phyloP scores from a whole-genome alignment of 371 early-diverging fungal genomes.

The Dichotomocladium elegans region DNA sequence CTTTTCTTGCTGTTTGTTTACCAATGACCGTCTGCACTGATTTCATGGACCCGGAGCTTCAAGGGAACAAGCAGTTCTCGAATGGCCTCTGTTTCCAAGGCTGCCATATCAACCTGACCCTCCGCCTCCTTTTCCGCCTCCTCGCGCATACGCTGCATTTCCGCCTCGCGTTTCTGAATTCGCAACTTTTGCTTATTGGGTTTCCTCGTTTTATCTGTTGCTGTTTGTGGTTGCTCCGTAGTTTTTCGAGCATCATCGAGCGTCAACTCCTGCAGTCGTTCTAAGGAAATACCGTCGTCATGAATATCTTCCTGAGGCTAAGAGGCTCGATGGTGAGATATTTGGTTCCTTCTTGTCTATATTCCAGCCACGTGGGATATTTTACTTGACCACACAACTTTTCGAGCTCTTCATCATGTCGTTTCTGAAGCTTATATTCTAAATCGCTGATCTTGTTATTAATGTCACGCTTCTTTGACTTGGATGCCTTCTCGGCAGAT shows the following conservation, averaged over 20 bases:
- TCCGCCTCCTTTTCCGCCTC: conserved; percentile 82
- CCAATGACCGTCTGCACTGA: conserved; percentile 85
- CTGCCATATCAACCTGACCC: conserved; percentile 67
- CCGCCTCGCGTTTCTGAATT: conserved; percentile 70
- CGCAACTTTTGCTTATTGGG: conserved; percentile 65
- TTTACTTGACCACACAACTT: conserved; percentile 22
- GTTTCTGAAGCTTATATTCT: conserved; percentile 58
- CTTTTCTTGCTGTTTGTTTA: conserved; percentile 16
- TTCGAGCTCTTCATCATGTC: conserved; percentile 68
- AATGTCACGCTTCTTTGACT: conserved; percentile 86
- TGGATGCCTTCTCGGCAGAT: conserved; percentile 72
- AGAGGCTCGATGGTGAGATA: neutral
- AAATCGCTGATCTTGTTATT: conserved; percentile 63
- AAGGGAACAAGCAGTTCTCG: conserved; percentile 40
- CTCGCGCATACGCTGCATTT: conserved; percentile 69
- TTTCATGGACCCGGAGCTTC: conserved; percentile 43
- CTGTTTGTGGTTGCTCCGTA: conserved; percentile 4
- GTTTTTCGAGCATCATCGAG: conserved; percentile 27
- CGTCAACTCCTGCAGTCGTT: conserved; percentile 28
- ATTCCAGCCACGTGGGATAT: conserved; percentile 7
- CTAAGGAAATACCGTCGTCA: conserved; percentile 43
- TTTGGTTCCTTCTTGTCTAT: neutral
- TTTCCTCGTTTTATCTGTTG: conserved; percentile 39
- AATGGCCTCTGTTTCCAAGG: conserved; percentile 73
- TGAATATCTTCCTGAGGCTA: conserved; percentile 2